Evolutionary conservation across 306 rosid species (phyloP).

Genomic region (Malus domestica): DNA sequence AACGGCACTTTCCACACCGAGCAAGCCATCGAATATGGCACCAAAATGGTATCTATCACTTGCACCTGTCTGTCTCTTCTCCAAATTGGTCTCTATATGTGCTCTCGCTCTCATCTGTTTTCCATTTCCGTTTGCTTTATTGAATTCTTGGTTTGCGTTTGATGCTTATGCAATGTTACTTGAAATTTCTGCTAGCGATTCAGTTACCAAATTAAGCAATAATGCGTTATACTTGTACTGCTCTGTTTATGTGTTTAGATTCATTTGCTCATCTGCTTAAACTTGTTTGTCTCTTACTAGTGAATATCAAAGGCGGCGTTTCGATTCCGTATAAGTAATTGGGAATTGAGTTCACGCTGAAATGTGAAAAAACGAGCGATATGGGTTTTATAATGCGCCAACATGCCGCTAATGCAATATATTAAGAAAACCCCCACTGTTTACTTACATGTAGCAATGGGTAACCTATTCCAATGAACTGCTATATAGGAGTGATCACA

Average conservation of each 20-base stretch:
- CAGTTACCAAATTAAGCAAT: neutral
- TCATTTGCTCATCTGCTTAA: neutral
- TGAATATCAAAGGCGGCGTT: neutral
- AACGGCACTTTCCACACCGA: slow-evolving; percentile 95
- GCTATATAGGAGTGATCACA: neutral
- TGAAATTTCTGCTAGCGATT: neutral
- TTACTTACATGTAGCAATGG: neutral
- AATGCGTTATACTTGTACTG: neutral
- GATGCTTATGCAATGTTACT: neutral
- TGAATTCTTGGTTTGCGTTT: neutral
- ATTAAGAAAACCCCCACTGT: neutral
- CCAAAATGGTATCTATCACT: slow-evolving; percentile 60
- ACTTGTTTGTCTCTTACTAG: neutral
- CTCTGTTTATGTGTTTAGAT: neutral
- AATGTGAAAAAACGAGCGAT: neutral
- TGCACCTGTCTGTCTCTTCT: neutral
- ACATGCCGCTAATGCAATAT: neutral
- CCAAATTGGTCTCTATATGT: neutral
- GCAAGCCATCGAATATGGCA: slow-evolving; percentile 97
- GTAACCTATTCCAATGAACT: neutral
- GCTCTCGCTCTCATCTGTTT: neutral
- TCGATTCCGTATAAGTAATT: neutral
- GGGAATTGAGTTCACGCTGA: neutral
- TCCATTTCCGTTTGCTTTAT: neutral
- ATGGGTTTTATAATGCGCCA: neutral